Conservation (phyloP, 2,329 filamentous ascomycete genomes). For the Diaporthe longicolla region DNA sequence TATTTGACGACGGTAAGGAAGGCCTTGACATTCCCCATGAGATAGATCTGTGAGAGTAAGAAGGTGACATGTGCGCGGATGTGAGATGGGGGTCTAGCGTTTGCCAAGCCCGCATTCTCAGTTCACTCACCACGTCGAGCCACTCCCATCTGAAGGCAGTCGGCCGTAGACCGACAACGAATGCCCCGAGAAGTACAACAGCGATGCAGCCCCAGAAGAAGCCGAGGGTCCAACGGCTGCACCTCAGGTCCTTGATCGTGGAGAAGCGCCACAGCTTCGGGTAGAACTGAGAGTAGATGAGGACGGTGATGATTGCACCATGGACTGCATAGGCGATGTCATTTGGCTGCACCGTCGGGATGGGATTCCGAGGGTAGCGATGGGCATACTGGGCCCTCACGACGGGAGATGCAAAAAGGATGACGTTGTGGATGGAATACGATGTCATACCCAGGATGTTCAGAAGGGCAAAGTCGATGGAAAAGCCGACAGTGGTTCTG, state of each 20-base stretch:
- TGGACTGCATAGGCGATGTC: conserved; percentile 38
- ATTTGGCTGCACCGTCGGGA: conserved; percentile 35
- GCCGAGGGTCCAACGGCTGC: conserved; percentile 23
- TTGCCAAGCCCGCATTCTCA: not conserved
- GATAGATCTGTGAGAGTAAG: conserved; percentile 37
- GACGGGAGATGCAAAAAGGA: conserved; percentile 4
- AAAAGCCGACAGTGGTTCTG: conserved; percentile 28
- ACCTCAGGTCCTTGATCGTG: not conserved
- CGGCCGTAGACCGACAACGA: conserved; percentile 9
- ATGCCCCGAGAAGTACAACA: conserved; percentile 20
- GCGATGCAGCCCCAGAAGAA: conserved; percentile 34
- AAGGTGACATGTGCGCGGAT: conserved; percentile 7
- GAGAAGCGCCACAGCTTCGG: conserved; percentile 28
- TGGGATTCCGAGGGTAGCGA: conserved; percentile 26
- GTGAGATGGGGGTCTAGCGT: not conserved
- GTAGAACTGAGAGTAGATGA: conserved; percentile 40
- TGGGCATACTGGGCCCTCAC: conserved; percentile 37
- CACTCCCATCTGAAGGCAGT: conserved; percentile 27
- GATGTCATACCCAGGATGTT: conserved; percentile 35
- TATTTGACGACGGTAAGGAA: conserved; percentile 41
- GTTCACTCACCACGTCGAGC: conserved; percentile 35
- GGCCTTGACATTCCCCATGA: conserved; percentile 37
- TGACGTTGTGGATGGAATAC: conserved; percentile 28
- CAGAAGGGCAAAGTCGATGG: conserved; percentile 35
- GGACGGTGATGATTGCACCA: conserved; percentile 24